Evolutionary conservation across 2,329 filamentous ascomycete genomes (phyloP), one percentile per base, ranked within the genome.

Genomic region (Sphaerulina musiva): DNA sequence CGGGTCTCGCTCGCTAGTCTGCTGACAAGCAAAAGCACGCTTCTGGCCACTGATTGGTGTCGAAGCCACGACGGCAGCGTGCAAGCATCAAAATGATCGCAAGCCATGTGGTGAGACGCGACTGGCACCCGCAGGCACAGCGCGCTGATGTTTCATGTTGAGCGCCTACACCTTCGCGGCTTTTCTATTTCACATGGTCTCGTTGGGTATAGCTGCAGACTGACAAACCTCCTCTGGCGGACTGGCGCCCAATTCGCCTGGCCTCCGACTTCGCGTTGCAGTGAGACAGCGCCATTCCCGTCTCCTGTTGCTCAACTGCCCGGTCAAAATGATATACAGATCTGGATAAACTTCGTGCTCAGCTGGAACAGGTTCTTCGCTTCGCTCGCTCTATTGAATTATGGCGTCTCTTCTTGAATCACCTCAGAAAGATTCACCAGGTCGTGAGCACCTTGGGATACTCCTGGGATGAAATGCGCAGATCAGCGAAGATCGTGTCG

Each of bases 381-480:
- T 29, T 29, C 26, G 26, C 6, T 29, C 26, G 26, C 26, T 29
- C 4, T 29, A 7, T 6, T 29, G 26, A 29, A 29, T 7, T 29
- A 29, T 6, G 26, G 26, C 26, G 26, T 29, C 26, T 29, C 1
- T 6, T 29, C 26, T 29, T 39, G 36, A 39, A 14, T 9, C 36
- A 39, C 36, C 26, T 29, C 6, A 12, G 38, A 20, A 9, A 10
- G 36, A 49, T 52, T 56, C 72, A 77, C 80, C 80, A 87, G 0
- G 81, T 84, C 0, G 82, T 84, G 58, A 77, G 76, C 45, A 87
- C 67, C 57, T 79, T 77, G 0, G 82, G 79, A 64, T 87, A 88
- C 6, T 87, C 81, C 55, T 83, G 80, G 6, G 82, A 77, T 53
- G 78, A 78, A 44, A 83, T 71, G 4, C 78, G 72, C 36, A 86